phyloP scores from a whole-genome alignment of 2,329 filamentous ascomycete genomes.

The Berkeleyomyces rouxiae region DNA sequence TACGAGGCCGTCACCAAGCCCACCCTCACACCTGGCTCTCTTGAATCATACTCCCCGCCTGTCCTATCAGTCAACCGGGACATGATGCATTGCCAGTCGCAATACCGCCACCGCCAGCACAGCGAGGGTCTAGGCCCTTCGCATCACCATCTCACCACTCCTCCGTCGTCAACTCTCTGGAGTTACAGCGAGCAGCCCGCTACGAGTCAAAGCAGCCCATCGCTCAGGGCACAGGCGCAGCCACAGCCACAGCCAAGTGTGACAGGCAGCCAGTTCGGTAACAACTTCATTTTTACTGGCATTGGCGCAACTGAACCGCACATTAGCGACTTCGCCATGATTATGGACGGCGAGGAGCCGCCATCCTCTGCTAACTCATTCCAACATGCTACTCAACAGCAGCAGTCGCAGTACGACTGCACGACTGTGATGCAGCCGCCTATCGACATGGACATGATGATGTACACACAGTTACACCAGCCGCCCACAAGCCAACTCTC shows the following conservation, averaged over 20 bases:
- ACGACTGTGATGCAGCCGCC: neutral
- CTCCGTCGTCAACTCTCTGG: conserved; percentile 31
- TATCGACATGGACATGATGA: neutral
- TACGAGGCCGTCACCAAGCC: conserved; percentile 19
- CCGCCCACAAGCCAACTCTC: neutral
- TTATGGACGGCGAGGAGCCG: neutral
- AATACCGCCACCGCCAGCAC: conserved; percentile 3
- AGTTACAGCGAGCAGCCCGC: conserved; percentile 24
- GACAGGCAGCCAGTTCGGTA: neutral
- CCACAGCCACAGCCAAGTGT: conserved; percentile 19
- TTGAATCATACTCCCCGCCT: conserved; percentile 19
- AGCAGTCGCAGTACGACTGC: neutral
- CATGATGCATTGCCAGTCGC: conserved; percentile 9
- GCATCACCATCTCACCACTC: conserved; percentile 27
- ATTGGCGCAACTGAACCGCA: neutral
- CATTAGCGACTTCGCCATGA: neutral
- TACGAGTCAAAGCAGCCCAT: conserved; percentile 28
- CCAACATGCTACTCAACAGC: conserved; percentile 19
- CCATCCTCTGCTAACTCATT: conserved; percentile 14
- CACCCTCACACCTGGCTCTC: conserved; percentile 30
- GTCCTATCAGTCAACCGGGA: conserved; percentile 25
- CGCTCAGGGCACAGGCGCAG: conserved; percentile 26
- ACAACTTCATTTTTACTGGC: neutral
- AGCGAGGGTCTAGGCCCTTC: conserved; percentile 11
- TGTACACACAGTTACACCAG: neutral